Percentiles rank a stretch among this genome's conserved stretches.
Evolutionary conservation across 345 rosid genomes (phyloP).

Genomic region (Hibiscus trionum): DNA sequence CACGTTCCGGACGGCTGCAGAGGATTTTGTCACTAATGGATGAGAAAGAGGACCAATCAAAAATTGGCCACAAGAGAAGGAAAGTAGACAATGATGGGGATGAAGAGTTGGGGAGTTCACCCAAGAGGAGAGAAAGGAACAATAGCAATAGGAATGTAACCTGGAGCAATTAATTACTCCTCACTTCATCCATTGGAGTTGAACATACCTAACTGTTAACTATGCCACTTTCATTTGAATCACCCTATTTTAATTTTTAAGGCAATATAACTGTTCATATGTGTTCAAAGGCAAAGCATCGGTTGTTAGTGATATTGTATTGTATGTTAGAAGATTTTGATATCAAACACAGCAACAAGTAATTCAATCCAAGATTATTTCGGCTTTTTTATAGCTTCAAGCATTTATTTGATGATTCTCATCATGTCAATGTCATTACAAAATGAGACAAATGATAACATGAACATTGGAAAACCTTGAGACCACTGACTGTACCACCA

Average conservation of each 20-base stretch:
- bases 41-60: constrained; percentile 51
- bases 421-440: no score
- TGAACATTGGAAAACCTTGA: constrained; percentile 2
- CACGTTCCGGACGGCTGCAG: constrained; percentile 38
- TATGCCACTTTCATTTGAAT: no score
- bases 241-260: no score
- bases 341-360: not conserved
- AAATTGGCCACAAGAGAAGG: constrained; percentile 34
- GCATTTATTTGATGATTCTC: not conserved
- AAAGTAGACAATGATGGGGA: constrained; percentile 29
- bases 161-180: not conserved
- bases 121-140: constrained; percentile 17
- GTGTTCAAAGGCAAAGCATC: not conserved
- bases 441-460: not conserved
- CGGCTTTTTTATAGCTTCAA: not conserved
- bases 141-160: constrained; percentile 5
- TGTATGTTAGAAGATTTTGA: not conserved
- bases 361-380: not conserved
- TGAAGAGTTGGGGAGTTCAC: constrained; percentile 16
- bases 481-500: not conserved
- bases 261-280: not conserved
- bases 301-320: not conserved
- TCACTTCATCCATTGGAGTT: not conserved
- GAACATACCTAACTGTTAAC: no score
- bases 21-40: constrained; percentile 69